These are phyloP conservation scores for Alopecurus myosuroides DNA, from an alignment of 176 grass and related monocot genomes.

Conservation along the genomic window DNA sequence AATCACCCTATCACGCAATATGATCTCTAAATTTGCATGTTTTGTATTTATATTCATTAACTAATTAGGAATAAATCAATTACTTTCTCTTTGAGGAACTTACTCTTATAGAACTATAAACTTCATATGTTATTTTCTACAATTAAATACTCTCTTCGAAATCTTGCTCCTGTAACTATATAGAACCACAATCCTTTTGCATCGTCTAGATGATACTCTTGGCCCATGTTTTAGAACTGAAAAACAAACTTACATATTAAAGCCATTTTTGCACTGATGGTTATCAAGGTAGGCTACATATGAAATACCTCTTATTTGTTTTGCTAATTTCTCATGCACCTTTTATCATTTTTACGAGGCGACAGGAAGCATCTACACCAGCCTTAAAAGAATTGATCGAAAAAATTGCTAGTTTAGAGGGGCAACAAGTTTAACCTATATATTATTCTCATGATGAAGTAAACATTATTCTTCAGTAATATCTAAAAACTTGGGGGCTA, in stretches of 20 bases:
- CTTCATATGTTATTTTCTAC: not conserved
- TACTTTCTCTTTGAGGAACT: not conserved
- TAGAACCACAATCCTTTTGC: not conserved
- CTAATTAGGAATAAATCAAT: not conserved
- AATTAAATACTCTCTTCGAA: not conserved
- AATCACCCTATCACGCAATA: not conserved
- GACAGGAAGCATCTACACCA: slow-evolving; percentile 7
- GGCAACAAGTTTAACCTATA: slow-evolving; percentile 3
- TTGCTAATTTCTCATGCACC: not conserved
- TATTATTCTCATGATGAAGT: not conserved
- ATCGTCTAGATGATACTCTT: not conserved
- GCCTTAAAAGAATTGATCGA: slow-evolving; percentile 33
- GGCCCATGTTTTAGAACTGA: not conserved
- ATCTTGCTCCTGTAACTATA: not conserved
- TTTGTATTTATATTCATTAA: not conserved
- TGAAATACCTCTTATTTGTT: not conserved
- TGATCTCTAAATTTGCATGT: not conserved
- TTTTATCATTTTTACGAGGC: not conserved
- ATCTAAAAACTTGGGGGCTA: too few relatives aligned
- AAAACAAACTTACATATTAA: not conserved
- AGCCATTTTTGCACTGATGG: not conserved
- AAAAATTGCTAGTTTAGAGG: slow-evolving; percentile 21
- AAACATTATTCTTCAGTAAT: not conserved
- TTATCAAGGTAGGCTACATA: not conserved
- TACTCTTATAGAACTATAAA: not conserved